Conservation (phyloP, 108 stramenopile species). For the Pseudonitzschia pungens region DNA sequence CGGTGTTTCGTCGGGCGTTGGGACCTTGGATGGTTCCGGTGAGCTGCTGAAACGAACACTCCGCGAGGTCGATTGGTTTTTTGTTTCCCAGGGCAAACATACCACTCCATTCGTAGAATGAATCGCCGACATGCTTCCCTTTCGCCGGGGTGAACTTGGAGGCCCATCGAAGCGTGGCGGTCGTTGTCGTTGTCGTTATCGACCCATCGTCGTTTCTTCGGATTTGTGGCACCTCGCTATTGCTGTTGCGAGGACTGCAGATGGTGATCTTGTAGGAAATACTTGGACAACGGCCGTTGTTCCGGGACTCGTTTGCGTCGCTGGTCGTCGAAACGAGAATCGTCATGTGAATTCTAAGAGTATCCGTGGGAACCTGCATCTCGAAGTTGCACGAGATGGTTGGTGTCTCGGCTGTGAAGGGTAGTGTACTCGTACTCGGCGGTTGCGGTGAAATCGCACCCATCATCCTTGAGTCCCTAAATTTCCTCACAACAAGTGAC, state of each 20-base stretch:
- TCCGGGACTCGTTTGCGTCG: not conserved
- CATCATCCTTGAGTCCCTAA: no score
- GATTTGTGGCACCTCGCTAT: not conserved
- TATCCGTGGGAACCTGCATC: not conserved
- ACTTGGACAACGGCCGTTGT: not conserved
- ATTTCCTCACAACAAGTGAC: no score
- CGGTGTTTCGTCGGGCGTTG: not conserved
- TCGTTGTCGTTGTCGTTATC: constrained; percentile 1
- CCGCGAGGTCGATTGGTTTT: not conserved
- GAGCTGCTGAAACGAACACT: not conserved
- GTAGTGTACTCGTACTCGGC: no score
- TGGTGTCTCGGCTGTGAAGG: not conserved
- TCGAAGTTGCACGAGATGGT: not conserved
- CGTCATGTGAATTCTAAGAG: not conserved
- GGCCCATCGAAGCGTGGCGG: not conserved
- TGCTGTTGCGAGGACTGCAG: not conserved
- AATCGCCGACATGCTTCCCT: not conserved
- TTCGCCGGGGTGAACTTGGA: not conserved
- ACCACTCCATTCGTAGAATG: not conserved
- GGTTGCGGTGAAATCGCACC: no score
- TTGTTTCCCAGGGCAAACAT: not conserved
- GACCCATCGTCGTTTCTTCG: not conserved
- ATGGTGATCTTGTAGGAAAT: not conserved
- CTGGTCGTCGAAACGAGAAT: not conserved
- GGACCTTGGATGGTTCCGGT: not conserved